Percentiles rank a stretch among this genome's conserved stretches.
These are phyloP conservation scores for Cenchrus fungigraminus DNA, from an alignment of 176 grass and related monocot species.

Conservation along the genomic window DNA sequence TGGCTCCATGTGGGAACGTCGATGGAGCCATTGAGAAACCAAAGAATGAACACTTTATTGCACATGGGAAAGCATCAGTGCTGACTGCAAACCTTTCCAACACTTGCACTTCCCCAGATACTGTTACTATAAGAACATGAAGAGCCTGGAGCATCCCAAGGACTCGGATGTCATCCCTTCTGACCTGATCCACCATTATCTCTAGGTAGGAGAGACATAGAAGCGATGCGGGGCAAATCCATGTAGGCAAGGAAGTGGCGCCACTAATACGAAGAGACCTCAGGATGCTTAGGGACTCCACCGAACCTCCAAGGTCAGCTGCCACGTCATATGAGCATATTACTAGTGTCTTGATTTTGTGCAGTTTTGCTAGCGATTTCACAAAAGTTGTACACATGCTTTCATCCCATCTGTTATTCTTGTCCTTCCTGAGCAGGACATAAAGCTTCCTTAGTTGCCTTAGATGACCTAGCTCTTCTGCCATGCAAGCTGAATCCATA, in stretches of 20 bases:
- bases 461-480: too few relatives aligned
- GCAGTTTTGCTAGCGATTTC: not conserved
- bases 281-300: not conserved
- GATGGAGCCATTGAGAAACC: too few relatives aligned
- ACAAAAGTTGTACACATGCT: not conserved
- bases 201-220: not conserved
- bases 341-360: not conserved
- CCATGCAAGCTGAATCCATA: too few relatives aligned
- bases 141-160: not conserved
- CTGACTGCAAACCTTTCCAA: not conserved
- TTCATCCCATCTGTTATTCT: not conserved
- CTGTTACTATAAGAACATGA: accelerated
- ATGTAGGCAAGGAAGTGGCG: not conserved
- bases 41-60: too few relatives aligned
- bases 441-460: too few relatives aligned
- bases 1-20: too few relatives aligned
- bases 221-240: not conserved
- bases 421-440: too few relatives aligned
- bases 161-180: not conserved
- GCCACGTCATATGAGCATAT: accelerated
- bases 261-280: accelerated
- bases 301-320: not conserved
- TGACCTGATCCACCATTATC: accelerated
- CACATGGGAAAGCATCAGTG: not conserved
- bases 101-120: too few relatives aligned